phyloP scores from a whole-genome alignment of 768 basidiomycete genomes.

The Leccinum subtestaceum region DNA sequence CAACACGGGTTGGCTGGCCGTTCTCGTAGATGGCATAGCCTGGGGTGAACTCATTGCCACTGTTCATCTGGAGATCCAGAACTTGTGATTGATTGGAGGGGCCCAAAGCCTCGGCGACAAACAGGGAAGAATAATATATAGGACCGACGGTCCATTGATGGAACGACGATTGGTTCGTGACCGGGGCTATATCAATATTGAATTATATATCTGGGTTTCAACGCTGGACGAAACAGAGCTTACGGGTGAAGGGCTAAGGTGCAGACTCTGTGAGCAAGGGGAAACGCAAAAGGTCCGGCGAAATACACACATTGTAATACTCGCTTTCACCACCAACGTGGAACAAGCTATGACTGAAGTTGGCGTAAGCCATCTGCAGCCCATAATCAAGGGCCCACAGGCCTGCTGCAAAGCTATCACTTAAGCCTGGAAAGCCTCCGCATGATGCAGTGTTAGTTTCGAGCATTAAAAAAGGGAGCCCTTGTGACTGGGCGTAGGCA shows the following conservation, averaged over 20 bases:
- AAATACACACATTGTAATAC: conserved; percentile 55
- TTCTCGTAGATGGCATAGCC: conserved; percentile 69
- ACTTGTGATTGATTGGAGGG: conserved; percentile 60
- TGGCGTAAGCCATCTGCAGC: conserved; percentile 49
- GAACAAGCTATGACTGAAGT: conserved; percentile 42
- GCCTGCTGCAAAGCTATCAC: conserved; percentile 56
- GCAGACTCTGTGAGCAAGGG: not conserved
- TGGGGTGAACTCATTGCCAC: conserved; percentile 55
- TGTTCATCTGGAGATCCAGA: conserved; percentile 58
- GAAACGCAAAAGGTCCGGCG: not conserved
- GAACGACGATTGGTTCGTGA: conserved; percentile 52
- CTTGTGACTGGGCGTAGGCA: conserved; percentile 34
- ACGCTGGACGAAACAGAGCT: not conserved
- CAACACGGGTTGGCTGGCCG: conserved; percentile 55
- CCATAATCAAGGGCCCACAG: conserved; percentile 55
- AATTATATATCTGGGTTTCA: not conserved
- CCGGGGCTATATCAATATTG: conserved; percentile 39
- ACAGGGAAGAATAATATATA: conserved; percentile 69
- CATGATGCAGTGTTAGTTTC: conserved; percentile 58
- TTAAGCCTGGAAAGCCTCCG: conserved; percentile 47
- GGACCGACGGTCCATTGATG: conserved; percentile 74
- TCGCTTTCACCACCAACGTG: conserved; percentile 64
- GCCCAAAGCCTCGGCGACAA: conserved; percentile 71
- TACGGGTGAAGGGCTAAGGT: conserved; percentile 39
- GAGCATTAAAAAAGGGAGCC: conserved; percentile 51